Percentiles rank a stretch among this genome's conserved stretches.
Evolutionary conservation across 768 basidiomycete genomes (phyloP).

Genomic region (Lactarius psammicola): DNA sequence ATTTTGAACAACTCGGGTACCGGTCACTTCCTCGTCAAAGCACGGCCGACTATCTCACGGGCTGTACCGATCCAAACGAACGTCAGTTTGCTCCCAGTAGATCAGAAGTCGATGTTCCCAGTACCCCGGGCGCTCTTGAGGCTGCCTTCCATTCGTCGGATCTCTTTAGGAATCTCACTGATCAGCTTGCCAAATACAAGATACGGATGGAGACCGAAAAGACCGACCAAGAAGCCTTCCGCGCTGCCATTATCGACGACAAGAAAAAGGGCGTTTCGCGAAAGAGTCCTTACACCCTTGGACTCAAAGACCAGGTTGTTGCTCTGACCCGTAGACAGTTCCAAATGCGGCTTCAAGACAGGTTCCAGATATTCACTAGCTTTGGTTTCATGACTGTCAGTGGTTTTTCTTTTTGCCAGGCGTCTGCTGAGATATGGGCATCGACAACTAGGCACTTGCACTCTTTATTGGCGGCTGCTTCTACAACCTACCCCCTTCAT

Average conservation of each 20-base stretch:
- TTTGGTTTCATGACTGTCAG: conserved; percentile 60
- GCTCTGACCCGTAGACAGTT: conserved; percentile 74
- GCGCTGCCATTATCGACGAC: conserved; percentile 68
- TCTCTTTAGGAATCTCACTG: conserved; percentile 44
- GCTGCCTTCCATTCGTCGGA: conserved; percentile 54
- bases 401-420: conserved; percentile 43
- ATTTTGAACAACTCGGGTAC: conserved; percentile 77
- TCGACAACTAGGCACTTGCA: conserved; percentile 37
- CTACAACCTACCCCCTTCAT: conserved; percentile 67
- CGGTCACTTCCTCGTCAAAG: conserved; percentile 78
- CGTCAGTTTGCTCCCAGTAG: conserved; percentile 70
- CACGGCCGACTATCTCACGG: conserved; percentile 86
- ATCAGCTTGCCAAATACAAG: conserved; percentile 56
- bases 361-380: conserved; percentile 73
- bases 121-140: conserved; percentile 67
- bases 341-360: conserved; percentile 69
- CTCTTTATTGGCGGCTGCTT: conserved; percentile 73
- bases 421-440: neutral
- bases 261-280: conserved; percentile 78
- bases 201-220: conserved; percentile 55
- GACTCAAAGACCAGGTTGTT: conserved; percentile 71
- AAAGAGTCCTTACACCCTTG: conserved; percentile 82
- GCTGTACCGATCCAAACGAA: conserved; percentile 83
- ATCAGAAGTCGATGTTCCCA: conserved; percentile 57
- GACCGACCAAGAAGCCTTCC: conserved; percentile 72